These are phyloP conservation scores for Candida insectorum DNA, from an alignment of 805 yeast genomes.

Conservation along the genomic window DNA sequence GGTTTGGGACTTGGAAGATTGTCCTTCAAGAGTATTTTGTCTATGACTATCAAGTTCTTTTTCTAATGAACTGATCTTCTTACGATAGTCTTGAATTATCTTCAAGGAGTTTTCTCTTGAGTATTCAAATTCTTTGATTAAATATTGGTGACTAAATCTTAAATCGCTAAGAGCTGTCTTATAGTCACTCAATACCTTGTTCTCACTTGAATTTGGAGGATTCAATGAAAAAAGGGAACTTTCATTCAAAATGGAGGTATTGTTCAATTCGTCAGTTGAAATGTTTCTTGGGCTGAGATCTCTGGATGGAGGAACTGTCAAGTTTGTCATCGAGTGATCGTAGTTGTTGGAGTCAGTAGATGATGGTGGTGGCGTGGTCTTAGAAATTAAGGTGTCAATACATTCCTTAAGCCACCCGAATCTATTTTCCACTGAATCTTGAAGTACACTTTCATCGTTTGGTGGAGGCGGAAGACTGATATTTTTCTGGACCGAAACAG, in stretches of 20 bases:
- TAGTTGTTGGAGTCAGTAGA: neutral
- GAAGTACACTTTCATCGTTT: slow-evolving; percentile 10
- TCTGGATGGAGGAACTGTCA: slow-evolving; percentile 11
- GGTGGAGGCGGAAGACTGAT: slow-evolving; percentile 36
- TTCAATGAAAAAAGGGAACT: slow-evolving; percentile 25
- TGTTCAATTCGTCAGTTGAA: slow-evolving; percentile 8
- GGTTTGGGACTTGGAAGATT: neutral
- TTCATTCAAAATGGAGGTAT: slow-evolving; percentile 23
- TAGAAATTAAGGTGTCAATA: slow-evolving; percentile 30
- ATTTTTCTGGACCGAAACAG: slow-evolving; percentile 42
- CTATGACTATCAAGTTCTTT: slow-evolving; percentile 33
- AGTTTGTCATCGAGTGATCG: slow-evolving; percentile 7
- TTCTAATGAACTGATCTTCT: slow-evolving; percentile 49
- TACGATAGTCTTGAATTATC: slow-evolving; percentile 50
- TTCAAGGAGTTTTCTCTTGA: slow-evolving; percentile 56
- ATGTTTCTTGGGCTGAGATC: slow-evolving; percentile 11
- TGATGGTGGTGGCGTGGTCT: no score
- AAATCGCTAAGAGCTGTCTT: slow-evolving; percentile 65
- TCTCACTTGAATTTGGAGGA: slow-evolving; percentile 13
- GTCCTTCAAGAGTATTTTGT: slow-evolving; percentile 1
- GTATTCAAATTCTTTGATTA: slow-evolving; percentile 64
- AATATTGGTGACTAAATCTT: slow-evolving; percentile 67
- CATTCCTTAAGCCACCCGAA: slow-evolving; percentile 38
- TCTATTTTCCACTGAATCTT: slow-evolving; percentile 20
- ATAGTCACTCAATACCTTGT: slow-evolving; percentile 22